Evolutionary conservation across 352 stramenopile genomes (phyloP).

Genomic region (Pythium coloratum): DNA sequence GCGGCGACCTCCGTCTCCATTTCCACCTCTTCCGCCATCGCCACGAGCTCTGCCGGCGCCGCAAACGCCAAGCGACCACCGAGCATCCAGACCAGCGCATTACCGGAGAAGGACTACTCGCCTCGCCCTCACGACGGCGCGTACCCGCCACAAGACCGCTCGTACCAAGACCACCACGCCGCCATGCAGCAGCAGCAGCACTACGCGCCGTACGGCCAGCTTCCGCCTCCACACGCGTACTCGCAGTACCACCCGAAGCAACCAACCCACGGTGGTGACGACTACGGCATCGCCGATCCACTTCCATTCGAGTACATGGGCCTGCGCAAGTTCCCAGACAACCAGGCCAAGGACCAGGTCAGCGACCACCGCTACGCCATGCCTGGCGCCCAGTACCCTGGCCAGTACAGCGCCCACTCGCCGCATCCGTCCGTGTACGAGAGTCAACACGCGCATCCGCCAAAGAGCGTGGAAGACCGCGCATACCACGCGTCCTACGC

Average conservation of each 20-base stretch:
- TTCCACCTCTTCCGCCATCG: background rate
- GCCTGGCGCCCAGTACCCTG: slow-evolving; percentile 6
- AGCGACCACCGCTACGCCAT: slow-evolving; percentile 27
- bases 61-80: slow-evolving; percentile 9
- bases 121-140: slow-evolving; percentile 1
- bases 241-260: slow-evolving; percentile 26
- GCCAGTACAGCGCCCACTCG: slow-evolving; percentile 24
- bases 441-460: slow-evolving; percentile 27
- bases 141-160: background rate
- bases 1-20: slow-evolving; percentile 5
- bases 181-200: slow-evolving; percentile 16
- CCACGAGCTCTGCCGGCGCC: background rate
- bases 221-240: slow-evolving; percentile 32
- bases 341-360: slow-evolving; percentile 21
- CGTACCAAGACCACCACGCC: slow-evolving; percentile 12
- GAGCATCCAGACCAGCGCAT: slow-evolving; percentile 11
- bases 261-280: slow-evolving; percentile 30
- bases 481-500: slow-evolving; percentile 24
- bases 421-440: slow-evolving; percentile 30
- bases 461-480: slow-evolving; percentile 29
- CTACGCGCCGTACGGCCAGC: slow-evolving; percentile 27
- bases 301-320: slow-evolving; percentile 81
- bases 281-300: slow-evolving; percentile 70
- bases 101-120: slow-evolving; percentile 14
- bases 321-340: slow-evolving; percentile 36